phyloP scores from a whole-genome alignment of 169 alveolate species.

The Plasmodium coatneyi region DNA sequence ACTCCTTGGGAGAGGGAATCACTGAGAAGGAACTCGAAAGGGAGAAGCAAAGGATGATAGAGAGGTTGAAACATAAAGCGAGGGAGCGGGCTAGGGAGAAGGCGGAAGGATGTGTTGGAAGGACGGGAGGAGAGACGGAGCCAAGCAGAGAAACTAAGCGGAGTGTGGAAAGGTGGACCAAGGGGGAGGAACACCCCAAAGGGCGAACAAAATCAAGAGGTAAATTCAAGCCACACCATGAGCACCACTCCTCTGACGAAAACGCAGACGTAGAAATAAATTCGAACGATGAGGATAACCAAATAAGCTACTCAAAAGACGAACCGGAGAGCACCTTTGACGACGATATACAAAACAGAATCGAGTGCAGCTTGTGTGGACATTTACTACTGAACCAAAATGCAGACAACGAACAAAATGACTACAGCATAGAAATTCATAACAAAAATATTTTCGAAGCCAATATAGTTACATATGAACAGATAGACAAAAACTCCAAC shows the following conservation, averaged over 20 bases:
- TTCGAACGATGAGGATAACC: constrained; percentile 21
- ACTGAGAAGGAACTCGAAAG: not conserved
- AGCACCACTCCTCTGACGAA: not conserved
- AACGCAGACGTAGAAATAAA: not conserved
- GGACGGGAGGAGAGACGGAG: not conserved
- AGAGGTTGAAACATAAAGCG: constrained; percentile 7
- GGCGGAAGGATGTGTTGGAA: too few relatives aligned
- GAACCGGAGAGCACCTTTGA: constrained; percentile 22
- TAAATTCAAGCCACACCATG: not conserved
- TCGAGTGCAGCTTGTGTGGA: constrained; percentile 85
- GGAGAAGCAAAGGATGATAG: constrained; percentile 12
- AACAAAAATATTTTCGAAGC: constrained; percentile 79
- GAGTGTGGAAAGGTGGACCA: not conserved
- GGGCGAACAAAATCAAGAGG: not conserved
- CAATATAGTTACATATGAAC: constrained; percentile 85
- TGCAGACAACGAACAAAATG: constrained; percentile 57
- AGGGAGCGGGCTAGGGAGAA: constrained; percentile 11
- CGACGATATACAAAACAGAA: constrained; percentile 72
- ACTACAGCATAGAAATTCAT: constrained; percentile 70
- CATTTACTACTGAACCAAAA: constrained; percentile 82
- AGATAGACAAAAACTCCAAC: constrained; percentile 88
- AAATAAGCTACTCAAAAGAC: constrained; percentile 17
- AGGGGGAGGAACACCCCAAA: not conserved
- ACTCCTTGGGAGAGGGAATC: not conserved
- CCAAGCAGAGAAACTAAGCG: not conserved